These are phyloP conservation scores for Rhododendron ovatum DNA, from an alignment of 148 eudicot species.

Conservation along the genomic window DNA sequence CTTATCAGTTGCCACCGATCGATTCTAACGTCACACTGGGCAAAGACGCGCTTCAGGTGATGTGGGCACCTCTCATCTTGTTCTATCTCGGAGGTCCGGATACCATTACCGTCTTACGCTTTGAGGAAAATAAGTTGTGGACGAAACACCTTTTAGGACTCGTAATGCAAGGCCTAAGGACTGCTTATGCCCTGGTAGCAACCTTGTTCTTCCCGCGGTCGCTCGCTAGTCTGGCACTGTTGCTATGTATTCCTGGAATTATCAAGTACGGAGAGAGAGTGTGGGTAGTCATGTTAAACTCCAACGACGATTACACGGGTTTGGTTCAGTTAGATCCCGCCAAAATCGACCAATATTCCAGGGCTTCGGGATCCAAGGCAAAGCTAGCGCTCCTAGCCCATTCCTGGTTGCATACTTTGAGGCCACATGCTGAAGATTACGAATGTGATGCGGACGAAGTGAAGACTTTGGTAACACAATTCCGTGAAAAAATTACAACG, in stretches of 20 bases:
- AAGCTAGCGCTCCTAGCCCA: neutral
- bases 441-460: fast-evolving
- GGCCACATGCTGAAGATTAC: neutral
- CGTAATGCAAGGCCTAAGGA: neutral
- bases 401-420: neutral
- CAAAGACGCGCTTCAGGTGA: neutral
- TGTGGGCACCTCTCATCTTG: constrained; percentile 10
- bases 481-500: neutral
- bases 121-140: constrained; percentile 3
- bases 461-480: neutral
- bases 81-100: constrained; percentile 11
- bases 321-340: no score
- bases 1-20: no score
- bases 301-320: neutral
- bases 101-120: neutral
- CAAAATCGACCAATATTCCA: neutral
- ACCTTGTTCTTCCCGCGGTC: neutral
- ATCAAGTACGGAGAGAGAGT: constrained; percentile 10
- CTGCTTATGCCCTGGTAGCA: neutral
- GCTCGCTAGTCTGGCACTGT: neutral
- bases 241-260: neutral
- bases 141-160: neutral
- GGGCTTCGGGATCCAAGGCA: fast-evolving
- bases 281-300: neutral
- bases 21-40: neutral